Percentiles rank a stretch among this genome's conserved stretches.
Evolutionary conservation across 306 rosid species (phyloP).

Genomic region (Crataegus laevigata): DNA sequence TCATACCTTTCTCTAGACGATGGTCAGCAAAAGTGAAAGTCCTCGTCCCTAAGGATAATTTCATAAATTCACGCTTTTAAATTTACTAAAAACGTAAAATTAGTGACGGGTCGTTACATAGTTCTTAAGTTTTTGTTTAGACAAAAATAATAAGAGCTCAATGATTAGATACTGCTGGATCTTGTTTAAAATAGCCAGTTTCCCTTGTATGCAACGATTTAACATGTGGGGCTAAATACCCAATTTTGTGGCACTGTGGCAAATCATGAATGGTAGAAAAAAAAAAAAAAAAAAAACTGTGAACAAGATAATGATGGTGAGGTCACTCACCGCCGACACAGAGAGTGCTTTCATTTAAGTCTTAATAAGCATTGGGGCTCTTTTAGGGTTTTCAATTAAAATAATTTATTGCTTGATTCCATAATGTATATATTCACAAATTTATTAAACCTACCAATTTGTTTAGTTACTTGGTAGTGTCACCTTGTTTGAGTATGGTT

Average conservation of each 20-base stretch:
- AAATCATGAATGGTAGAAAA: background rate
- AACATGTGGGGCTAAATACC: background rate
- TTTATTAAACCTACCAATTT: conserved; percentile 14
- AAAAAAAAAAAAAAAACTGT: background rate
- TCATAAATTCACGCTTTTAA: no score
- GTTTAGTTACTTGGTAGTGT: conserved; percentile 34
- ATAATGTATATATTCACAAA: background rate
- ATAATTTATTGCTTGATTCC: conserved; percentile 9
- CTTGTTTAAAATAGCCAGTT: background rate
- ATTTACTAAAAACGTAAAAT: no score
- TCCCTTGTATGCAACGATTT: background rate
- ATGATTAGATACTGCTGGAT: conserved; percentile 10
- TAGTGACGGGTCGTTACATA: no score
- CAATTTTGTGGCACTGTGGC: conserved; percentile 1
- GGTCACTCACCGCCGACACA: conserved; percentile 28
- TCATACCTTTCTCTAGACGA: no score
- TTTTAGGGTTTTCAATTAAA: background rate
- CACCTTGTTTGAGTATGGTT: conserved; percentile 36
- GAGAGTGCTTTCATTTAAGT: conserved; percentile 20
- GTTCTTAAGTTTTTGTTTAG: background rate
- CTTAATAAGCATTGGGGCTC: conserved; percentile 10
- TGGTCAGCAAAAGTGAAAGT: no score
- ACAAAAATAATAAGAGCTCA: background rate
- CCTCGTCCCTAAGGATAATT: no score
- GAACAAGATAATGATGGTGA: conserved; percentile 26